Conservation (phyloP, 2,329 filamentous ascomycete genomes). For the Pestalotiopsis sp. region DNA sequence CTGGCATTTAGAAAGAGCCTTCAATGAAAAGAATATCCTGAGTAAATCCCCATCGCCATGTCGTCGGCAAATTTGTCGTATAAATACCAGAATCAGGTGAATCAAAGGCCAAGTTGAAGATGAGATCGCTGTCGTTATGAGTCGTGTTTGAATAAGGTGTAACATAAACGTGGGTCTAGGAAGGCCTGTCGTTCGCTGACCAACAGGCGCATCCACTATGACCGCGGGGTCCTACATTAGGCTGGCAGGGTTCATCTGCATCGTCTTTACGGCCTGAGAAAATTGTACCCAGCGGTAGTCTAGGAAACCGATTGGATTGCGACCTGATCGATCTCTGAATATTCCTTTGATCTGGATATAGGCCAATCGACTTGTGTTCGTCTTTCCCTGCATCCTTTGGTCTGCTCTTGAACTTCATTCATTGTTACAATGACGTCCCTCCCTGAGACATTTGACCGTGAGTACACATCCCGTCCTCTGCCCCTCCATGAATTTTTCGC, state of each 20-base stretch:
- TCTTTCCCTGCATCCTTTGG: background rate
- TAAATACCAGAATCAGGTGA: no score
- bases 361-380: background rate
- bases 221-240: background rate
- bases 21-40: no score
- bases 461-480: conserved; percentile 25
- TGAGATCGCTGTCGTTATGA: no score
- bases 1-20: no score
- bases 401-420: background rate
- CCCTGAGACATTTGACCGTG: conserved; percentile 63
- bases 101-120: no score
- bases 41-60: no score
- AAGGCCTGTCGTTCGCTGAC: background rate
- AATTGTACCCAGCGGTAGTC: background rate
- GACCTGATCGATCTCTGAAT: background rate
- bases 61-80: no score
- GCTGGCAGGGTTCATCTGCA: background rate
- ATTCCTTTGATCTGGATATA: background rate
- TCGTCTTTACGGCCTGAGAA: no score
- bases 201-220: background rate
- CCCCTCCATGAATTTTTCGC: background rate
- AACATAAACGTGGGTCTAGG: background rate
- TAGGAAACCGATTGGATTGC: background rate
- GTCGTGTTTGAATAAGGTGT: background rate
- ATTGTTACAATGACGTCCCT: conserved; percentile 50